A percentile compares a stretch with the other conserved stretches of the same genome.
Evolutionary conservation across 2,329 filamentous ascomycete genomes (phyloP).

Genomic region (Paecilomyces fulvus): DNA sequence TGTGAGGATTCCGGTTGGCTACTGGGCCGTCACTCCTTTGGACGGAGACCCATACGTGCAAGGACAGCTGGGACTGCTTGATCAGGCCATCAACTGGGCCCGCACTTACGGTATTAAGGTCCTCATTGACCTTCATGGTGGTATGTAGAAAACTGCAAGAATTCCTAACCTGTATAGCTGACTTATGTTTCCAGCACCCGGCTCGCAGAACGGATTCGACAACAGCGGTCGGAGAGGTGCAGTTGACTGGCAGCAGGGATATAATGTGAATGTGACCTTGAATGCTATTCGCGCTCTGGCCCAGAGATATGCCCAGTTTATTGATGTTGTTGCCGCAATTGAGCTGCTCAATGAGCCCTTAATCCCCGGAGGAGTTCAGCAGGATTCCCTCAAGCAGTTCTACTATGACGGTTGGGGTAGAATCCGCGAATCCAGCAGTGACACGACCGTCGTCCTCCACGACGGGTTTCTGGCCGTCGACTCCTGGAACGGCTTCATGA

Average conservation of each 20-base stretch:
- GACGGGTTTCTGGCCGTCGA: constrained; percentile 38
- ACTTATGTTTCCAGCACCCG: constrained; percentile 36
- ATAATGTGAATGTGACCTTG: constrained; percentile 34
- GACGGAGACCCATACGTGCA: constrained; percentile 53
- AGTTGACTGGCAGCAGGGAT: constrained; percentile 30
- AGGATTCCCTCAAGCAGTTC: constrained; percentile 43
- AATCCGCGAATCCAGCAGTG: constrained; percentile 36
- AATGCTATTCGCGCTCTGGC: constrained; percentile 50
- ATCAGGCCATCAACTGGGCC: constrained; percentile 53
- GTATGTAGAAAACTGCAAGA: constrained; percentile 29
- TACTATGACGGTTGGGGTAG: constrained; percentile 46
- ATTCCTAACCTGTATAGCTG: background rate
- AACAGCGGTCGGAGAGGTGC: constrained; percentile 48
- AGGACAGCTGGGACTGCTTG: constrained; percentile 51
- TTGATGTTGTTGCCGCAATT: constrained; percentile 50
- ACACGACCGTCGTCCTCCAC: constrained; percentile 48
- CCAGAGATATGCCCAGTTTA: constrained; percentile 48
- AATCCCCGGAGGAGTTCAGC: constrained; percentile 30
- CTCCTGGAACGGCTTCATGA: constrained; percentile 56
- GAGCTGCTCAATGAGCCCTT: constrained; percentile 38
- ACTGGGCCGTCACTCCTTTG: constrained; percentile 52
- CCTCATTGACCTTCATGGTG: constrained; percentile 60
- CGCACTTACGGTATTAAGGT: constrained; percentile 51
- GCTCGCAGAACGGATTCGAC: constrained; percentile 60
- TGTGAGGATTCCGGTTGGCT: constrained; percentile 57